phyloP scores from a whole-genome alignment of 1,284 basidiomycete species.

The Leucoagaricus sp. region DNA sequence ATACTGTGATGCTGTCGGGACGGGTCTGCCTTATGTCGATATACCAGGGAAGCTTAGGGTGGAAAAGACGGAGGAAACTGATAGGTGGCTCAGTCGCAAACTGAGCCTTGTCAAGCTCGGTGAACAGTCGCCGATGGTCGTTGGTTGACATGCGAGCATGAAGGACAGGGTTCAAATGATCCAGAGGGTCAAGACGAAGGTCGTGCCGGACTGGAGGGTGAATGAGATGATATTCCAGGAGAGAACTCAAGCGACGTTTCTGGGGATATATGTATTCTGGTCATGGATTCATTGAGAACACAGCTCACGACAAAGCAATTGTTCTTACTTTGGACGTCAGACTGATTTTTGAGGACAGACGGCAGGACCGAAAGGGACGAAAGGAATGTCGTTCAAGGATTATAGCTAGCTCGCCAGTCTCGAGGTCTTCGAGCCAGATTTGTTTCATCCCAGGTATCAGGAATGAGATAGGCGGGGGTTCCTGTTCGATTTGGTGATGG shows the following conservation, averaged over 20 bases:
- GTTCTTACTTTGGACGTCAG: conserved; percentile 24
- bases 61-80: conserved; percentile 48
- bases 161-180: conserved; percentile 12
- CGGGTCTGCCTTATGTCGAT: conserved; percentile 49
- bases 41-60: conserved; percentile 57
- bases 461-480: conserved; percentile 7
- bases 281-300: background rate
- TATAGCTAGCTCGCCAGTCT: conserved; percentile 40
- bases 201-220: conserved; percentile 29
- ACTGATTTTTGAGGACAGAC: conserved; percentile 20
- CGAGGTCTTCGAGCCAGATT: conserved; percentile 36
- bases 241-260: conserved; percentile 33
- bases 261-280: conserved; percentile 31
- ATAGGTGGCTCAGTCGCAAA: conserved; percentile 47
- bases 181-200: conserved; percentile 26
- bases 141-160: conserved; percentile 30
- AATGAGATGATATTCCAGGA: conserved; percentile 33
- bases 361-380: conserved; percentile 19
- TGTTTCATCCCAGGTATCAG: conserved; percentile 27
- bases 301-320: too few relatives aligned
- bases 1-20: conserved; percentile 54
- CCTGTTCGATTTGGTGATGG: conserved; percentile 12
- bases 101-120: conserved; percentile 39
- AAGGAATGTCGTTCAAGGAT: conserved; percentile 21
- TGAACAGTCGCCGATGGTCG: conserved; percentile 27